Percentiles rank a stretch among this genome's conserved stretches.
Evolutionary conservation across 345 rosid species (phyloP).

Genomic region (Nasturtium officinale): DNA sequence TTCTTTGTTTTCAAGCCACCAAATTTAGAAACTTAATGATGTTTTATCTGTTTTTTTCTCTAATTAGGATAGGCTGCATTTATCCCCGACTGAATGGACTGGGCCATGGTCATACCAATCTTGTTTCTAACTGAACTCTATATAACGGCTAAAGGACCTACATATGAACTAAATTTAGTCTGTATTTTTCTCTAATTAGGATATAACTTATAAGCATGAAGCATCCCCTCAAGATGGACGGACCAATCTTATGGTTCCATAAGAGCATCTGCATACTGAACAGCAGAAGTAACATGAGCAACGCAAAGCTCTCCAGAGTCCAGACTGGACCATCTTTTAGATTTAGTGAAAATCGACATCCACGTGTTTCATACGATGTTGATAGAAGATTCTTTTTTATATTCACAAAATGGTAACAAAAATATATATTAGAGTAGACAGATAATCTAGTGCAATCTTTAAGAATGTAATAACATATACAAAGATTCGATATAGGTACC

Average conservation of each 20-base stretch:
- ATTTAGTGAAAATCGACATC: neutral
- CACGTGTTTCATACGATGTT: neutral
- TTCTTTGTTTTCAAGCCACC: slow-evolving; percentile 31
- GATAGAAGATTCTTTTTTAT: neutral
- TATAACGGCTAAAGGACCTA: neutral
- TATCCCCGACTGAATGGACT: neutral
- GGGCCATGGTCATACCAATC: neutral
- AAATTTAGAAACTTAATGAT: slow-evolving; percentile 19
- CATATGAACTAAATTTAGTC: neutral
- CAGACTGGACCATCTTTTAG: neutral
- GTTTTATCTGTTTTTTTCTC: slow-evolving; percentile 6
- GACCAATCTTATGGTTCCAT: neutral
- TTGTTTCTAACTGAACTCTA: neutral
- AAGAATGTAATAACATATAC: neutral
- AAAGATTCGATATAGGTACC: neutral
- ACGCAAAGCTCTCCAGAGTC: neutral
- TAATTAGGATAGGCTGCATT: neutral
- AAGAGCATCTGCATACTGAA: neutral
- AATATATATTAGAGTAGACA: neutral
- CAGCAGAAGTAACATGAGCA: neutral
- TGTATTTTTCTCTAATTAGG: neutral
- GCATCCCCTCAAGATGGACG: neutral
- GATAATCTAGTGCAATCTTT: neutral
- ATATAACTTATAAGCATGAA: too few species aligned
- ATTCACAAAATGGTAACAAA: neutral